phyloP scores from a whole-genome alignment of 768 basidiomycete genomes.

The Boletus vermiculosoides region DNA sequence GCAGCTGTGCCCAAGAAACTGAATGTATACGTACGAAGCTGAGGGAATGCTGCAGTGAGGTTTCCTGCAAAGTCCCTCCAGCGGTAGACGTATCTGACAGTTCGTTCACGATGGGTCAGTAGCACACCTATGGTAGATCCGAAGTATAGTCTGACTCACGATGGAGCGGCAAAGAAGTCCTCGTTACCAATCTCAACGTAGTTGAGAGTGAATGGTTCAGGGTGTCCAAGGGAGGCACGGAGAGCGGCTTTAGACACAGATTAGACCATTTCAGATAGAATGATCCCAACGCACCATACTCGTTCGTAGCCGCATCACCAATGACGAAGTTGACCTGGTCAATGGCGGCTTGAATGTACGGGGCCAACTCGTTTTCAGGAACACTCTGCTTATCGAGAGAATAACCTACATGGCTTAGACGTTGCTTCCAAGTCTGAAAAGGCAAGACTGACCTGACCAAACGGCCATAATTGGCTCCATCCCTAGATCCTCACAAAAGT shows the following conservation, averaged over 20 bases:
- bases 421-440: neutral
- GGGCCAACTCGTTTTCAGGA: constrained; percentile 41
- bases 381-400: constrained; percentile 44
- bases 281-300: constrained; percentile 25
- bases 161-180: constrained; percentile 40
- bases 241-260: constrained; percentile 39
- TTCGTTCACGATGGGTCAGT: neutral
- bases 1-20: constrained; percentile 11
- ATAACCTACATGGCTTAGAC: constrained; percentile 38
- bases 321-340: constrained; percentile 63
- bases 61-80: constrained; percentile 49
- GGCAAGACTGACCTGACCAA: constrained; percentile 42
- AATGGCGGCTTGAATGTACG: constrained; percentile 54
- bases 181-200: constrained; percentile 59
- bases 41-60: constrained; percentile 33
- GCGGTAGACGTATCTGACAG: constrained; percentile 45
- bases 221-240: constrained; percentile 52
- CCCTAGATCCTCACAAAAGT: constrained; percentile 51
- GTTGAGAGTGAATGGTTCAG: constrained; percentile 48
- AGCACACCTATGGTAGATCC: neutral
- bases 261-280: neutral
- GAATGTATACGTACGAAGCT: neutral
- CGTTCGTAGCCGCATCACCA: constrained; percentile 47
- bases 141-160: constrained; percentile 23
- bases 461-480: constrained; percentile 63